These are phyloP conservation scores for Candida loeiensis DNA, from an alignment of 805 yeast genomes.

Conservation along the genomic window DNA sequence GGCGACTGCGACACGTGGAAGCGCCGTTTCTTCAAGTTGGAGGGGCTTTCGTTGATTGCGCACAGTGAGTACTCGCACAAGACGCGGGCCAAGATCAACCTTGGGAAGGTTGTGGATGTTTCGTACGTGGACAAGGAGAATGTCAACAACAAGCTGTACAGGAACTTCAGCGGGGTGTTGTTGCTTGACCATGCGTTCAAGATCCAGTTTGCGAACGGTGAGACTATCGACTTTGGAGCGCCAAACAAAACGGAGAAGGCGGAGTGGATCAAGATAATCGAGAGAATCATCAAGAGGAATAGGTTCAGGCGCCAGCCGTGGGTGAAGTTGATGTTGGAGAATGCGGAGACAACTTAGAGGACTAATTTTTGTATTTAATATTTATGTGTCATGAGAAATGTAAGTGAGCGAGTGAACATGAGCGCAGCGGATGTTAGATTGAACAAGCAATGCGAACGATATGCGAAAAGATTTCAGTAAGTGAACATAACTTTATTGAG, in stretches of 20 bases:
- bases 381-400: constrained; percentile 5
- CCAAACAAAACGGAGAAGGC: constrained; percentile 59
- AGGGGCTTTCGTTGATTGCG: constrained; percentile 70
- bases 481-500: too few relatives aligned
- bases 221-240: constrained; percentile 80
- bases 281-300: constrained; percentile 53
- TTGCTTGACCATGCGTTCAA: constrained; percentile 72
- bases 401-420: too few relatives aligned
- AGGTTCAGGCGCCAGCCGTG: constrained; percentile 57
- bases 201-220: constrained; percentile 73
- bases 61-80: constrained; percentile 67
- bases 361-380: constrained; percentile 8
- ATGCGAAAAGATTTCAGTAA: too few relatives aligned
- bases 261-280: constrained; percentile 63
- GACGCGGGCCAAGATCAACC: constrained; percentile 72
- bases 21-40: constrained; percentile 69
- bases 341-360: constrained; percentile 1
- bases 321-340: constrained; percentile 47
- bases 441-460: too few relatives aligned
- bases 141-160: constrained; percentile 27
- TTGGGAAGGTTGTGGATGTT: constrained; percentile 60
- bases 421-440: too few relatives aligned
- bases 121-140: constrained; percentile 42
- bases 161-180: constrained; percentile 72
- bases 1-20: constrained; percentile 80